Base-by-base conservation (phyloP, 78 protist genomes). In the Monosiga brevicollis region DNA sequence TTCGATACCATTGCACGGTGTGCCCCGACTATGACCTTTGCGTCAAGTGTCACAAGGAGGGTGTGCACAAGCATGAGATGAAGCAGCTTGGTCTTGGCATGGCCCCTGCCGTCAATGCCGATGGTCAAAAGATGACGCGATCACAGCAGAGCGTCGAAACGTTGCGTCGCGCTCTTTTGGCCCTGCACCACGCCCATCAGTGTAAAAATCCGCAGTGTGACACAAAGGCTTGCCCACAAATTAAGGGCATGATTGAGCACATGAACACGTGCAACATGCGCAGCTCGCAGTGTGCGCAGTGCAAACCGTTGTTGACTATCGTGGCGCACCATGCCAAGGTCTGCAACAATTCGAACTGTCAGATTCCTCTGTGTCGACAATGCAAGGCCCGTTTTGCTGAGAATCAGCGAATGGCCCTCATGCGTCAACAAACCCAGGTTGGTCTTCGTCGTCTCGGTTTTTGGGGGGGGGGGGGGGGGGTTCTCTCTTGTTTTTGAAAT, bases 1-100 rank as follows among this genome's bases (percentile, higher is more conserved):
- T 42, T 25, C 83, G 88, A 62, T 85, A 15, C 37, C 88, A 79
- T 70, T 85, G 88, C 73, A 15, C n/a, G 26, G 70, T 0, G 42
- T 29, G 62, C 54, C 38, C 11, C 78, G 88, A 83, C 15, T 83
- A 40, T 37, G 86, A 83, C 32, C 0, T 83, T 43, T 83, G 86
- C 42, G 29, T 1, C 32, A 40, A 1, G 71, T 83, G 86, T 73
- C 26, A 83, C n/a, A 11, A 73, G 49, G 6, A 41, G 39, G n/a
- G 3, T 1, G 71, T n/a, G 34, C 86, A 83, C 42, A 35, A 6
- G 37, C 86, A 83, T 55, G 3, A 22, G 80, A 6, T 83, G 80
- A 24, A 83, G 41, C 42, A 75, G 6, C 54, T 40, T n/a, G 49
- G n/a, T 10, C 9, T 75, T n/a, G 49, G 1, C 49, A 49, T 2